Percentiles rank a stretch among this genome's conserved stretches.
phyloP scores from a whole-genome alignment of 108 stramenopile genomes.

The Tribonema minus region DNA sequence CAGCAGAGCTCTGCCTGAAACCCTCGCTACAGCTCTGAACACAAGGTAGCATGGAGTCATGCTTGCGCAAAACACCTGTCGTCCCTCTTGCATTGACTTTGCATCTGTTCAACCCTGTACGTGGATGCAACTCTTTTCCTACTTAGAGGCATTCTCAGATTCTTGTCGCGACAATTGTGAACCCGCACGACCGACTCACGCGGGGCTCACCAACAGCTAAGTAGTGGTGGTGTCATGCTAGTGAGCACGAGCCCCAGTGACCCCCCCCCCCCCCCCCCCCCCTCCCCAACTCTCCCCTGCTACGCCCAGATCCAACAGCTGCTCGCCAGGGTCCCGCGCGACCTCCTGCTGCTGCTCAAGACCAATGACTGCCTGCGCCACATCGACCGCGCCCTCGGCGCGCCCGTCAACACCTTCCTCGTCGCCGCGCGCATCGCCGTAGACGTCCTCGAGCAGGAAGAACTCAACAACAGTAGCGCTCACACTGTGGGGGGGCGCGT shows the following conservation, averaged over 20 bases:
- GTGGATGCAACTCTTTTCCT: neutral
- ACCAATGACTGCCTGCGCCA: conserved; percentile 90
- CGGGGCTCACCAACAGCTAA: too few species aligned
- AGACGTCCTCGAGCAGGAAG: conserved; percentile 28
- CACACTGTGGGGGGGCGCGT: neutral
- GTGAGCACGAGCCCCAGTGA: neutral
- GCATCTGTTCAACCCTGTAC: neutral
- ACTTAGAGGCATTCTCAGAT: too few species aligned
- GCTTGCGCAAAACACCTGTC: too few species aligned
- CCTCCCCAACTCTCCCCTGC: conserved; percentile 42
- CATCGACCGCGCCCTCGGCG: conserved; percentile 75
- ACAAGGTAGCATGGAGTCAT: too few species aligned
- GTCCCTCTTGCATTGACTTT: too few species aligned
- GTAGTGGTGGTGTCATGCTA: too few species aligned
- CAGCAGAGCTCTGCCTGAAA: too few species aligned
- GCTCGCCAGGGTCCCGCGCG: neutral
- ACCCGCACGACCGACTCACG: too few species aligned
- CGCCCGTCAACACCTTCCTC: conserved; percentile 51
- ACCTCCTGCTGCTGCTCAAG: neutral
- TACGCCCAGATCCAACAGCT: conserved; percentile 52
- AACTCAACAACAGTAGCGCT: neutral
- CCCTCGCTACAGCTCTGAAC: too few species aligned
- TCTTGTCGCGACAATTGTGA: too few species aligned
- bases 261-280: neutral
- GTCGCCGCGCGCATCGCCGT: conserved; percentile 28